These are phyloP conservation scores for Haberlea rhodopensis DNA, from an alignment of 257 asterid genomes.

Conservation along the genomic window DNA sequence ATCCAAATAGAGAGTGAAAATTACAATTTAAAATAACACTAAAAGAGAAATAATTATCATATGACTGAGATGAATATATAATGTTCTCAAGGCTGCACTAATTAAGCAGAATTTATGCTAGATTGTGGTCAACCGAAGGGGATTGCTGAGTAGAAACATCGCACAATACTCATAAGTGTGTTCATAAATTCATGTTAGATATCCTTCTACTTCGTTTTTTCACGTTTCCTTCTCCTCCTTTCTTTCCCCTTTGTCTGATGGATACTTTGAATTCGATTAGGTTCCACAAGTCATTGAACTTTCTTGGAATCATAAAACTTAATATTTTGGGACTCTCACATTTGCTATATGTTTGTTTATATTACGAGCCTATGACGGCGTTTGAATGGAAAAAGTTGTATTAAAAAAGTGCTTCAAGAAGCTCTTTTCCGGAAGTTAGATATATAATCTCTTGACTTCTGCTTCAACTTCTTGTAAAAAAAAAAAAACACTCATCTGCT, in stretches of 20 bases:
- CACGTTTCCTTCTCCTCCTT: background rate
- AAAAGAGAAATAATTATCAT: conserved; percentile 3
- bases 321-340: conserved; percentile 1
- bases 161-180: background rate
- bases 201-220: background rate
- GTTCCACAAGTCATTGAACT: background rate
- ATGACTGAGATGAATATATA: background rate
- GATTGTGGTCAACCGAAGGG: background rate
- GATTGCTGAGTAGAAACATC: conserved; percentile 9
- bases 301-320: conserved; percentile 7
- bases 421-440: background rate
- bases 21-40: conserved; percentile 4
- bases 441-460: background rate
- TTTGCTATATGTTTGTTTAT: background rate
- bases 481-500: background rate
- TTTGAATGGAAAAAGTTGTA: background rate
- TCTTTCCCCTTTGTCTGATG: conserved; percentile 7
- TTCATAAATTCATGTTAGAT: conserved; percentile 8
- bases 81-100: conserved; percentile 17
- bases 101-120: conserved; percentile 13
- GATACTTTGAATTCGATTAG: conserved; percentile 10
- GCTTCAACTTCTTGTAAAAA: background rate
- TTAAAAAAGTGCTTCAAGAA: background rate
- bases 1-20: background rate
- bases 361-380: background rate